A percentile compares a stretch with the other conserved stretches of the same genome.
Evolutionary conservation across 2,329 filamentous ascomycete species (phyloP).

Genomic region (Fusarium coffeatum): DNA sequence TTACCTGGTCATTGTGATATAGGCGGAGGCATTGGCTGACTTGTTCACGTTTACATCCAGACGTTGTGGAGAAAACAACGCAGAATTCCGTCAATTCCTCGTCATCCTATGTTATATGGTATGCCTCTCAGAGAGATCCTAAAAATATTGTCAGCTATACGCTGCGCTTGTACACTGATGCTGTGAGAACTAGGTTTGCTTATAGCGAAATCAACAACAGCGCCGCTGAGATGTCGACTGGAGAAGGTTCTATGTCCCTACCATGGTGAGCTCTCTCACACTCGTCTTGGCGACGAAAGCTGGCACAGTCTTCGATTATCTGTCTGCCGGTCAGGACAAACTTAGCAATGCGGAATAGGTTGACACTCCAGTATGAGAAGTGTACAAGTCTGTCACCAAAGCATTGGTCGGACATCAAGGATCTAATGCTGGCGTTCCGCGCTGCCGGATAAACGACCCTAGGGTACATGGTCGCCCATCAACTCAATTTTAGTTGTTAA

Average conservation of each 20-base stretch:
- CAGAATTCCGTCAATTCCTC: conserved; percentile 22
- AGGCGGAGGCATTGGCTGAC: background rate
- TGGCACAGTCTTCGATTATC: background rate
- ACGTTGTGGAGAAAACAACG: conserved; percentile 7
- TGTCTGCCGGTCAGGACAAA: background rate
- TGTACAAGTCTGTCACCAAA: background rate
- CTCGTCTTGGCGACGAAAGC: background rate
- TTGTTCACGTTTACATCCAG: background rate
- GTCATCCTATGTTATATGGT: conserved; percentile 16
- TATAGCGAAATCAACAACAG: background rate
- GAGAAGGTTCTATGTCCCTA: background rate
- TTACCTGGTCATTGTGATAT: background rate
- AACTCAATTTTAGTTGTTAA: conserved; percentile 19
- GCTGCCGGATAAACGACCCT: conserved; percentile 15
- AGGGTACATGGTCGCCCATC: conserved; percentile 8
- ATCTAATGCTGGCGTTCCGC: conserved; percentile 14
- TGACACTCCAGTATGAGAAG: background rate
- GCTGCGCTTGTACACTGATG: background rate
- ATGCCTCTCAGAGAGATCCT: background rate
- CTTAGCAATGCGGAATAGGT: background rate
- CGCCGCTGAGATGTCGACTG: background rate
- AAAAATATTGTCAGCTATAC: background rate
- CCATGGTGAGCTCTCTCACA: too few species aligned
- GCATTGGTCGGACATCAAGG: background rate
- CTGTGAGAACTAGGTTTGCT: background rate